These are phyloP conservation scores for Tarenaya hassleriana DNA, from an alignment of 345 rosid genomes.

Conservation along the genomic window DNA sequence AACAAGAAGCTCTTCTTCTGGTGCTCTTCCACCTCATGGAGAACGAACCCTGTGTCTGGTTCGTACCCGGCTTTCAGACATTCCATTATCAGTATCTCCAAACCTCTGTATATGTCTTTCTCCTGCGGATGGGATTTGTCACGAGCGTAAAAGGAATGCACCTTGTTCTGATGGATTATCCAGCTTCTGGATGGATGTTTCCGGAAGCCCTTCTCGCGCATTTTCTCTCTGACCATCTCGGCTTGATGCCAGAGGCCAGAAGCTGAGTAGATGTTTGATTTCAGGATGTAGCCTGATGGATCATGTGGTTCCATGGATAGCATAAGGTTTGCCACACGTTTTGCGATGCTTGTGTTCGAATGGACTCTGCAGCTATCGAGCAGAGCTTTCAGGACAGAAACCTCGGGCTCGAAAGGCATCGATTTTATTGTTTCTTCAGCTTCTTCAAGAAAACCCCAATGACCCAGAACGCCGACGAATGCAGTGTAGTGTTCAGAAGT, in stretches of 20 bases:
- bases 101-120: slow-evolving; percentile 60
- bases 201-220: slow-evolving; percentile 49
- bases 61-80: slow-evolving; percentile 67
- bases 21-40: slow-evolving; percentile 82
- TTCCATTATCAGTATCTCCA: slow-evolving; percentile 64
- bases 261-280: slow-evolving; percentile 80
- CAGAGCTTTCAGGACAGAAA: slow-evolving; percentile 61
- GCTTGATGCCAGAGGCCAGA: slow-evolving; percentile 82
- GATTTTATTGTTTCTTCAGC: slow-evolving; percentile 51
- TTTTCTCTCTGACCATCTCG: slow-evolving; percentile 55
- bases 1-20: slow-evolving; percentile 73
- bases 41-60: slow-evolving; percentile 79
- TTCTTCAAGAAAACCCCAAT: slow-evolving; percentile 71
- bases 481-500: slow-evolving; percentile 62
- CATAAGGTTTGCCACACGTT: slow-evolving; percentile 47
- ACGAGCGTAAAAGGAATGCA: slow-evolving; percentile 51
- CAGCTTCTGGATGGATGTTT: slow-evolving; percentile 80
- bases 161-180: slow-evolving; percentile 53
- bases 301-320: slow-evolving; percentile 47
- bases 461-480: slow-evolving; percentile 55
- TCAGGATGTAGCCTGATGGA: slow-evolving; percentile 62
- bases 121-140: slow-evolving; percentile 59
- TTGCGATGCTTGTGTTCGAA: slow-evolving; percentile 45
- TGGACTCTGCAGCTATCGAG: slow-evolving; percentile 71
- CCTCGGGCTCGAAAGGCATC: slow-evolving; percentile 51